These are phyloP conservation scores for Geotrichum bryndzae DNA, from an alignment of 1,139 yeast species.

Conservation along the genomic window DNA sequence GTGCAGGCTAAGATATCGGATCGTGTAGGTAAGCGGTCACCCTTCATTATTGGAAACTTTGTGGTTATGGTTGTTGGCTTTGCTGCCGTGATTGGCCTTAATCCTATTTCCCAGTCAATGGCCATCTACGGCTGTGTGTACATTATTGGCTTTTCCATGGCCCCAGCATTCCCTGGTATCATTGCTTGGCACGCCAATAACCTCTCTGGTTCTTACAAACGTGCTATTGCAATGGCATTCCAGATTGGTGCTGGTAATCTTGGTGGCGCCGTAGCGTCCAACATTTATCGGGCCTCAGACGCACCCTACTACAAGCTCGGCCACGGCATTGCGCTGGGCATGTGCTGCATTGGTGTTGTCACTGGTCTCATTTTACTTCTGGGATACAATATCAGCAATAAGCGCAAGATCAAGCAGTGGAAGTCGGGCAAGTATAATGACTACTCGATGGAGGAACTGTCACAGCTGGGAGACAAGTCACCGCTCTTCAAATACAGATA, in stretches of 20 bases:
- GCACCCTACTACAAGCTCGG: conserved; percentile 34
- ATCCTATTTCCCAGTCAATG: conserved; percentile 13
- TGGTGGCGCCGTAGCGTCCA: conserved; percentile 38
- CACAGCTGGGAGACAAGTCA: conserved; percentile 34
- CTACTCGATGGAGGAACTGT: conserved; percentile 27
- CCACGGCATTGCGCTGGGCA: conserved; percentile 28
- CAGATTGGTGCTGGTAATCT: conserved; percentile 41
- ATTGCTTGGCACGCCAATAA: conserved; percentile 40
- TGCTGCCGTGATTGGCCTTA: conserved; percentile 23
- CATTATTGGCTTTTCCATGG: conserved; percentile 35
- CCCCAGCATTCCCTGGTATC: conserved; percentile 36
- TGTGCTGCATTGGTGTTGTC: conserved; percentile 17
- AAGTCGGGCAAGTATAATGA: conserved; percentile 30
- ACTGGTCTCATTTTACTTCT: conserved; percentile 11
- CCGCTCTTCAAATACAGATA: conserved; percentile 7
- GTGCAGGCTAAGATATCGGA: conserved; percentile 34
- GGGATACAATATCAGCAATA: conserved; percentile 27
- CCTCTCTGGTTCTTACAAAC: conserved; percentile 36
- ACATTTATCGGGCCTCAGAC: conserved; percentile 34
- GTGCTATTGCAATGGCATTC: conserved; percentile 40
- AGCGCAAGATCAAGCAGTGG: conserved; percentile 23
- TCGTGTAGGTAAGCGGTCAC: conserved; percentile 33
- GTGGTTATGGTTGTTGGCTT: conserved; percentile 34
- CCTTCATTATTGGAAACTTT: conserved; percentile 32
- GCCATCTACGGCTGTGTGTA: conserved; percentile 34